A percentile compares a stretch with the other conserved stretches of the same genome.
Conservation (phyloP, 306 rosid species). For the Medicago arabica region DNA sequence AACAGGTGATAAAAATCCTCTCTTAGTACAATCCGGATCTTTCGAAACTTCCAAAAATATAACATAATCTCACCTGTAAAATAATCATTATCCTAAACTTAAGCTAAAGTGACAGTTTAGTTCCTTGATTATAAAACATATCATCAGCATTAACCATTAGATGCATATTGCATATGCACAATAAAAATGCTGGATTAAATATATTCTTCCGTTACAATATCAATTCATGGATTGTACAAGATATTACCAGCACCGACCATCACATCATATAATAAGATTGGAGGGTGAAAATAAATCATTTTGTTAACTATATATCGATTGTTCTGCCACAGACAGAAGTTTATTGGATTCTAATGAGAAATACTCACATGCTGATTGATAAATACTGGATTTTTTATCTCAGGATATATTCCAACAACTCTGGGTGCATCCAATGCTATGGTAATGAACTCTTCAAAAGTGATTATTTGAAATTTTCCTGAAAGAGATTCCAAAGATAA, state of each 20-base stretch:
- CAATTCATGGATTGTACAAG: slow-evolving; percentile 15
- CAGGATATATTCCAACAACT: slow-evolving; percentile 97
- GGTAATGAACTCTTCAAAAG: slow-evolving; percentile 88
- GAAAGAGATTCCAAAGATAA: slow-evolving; percentile 44
- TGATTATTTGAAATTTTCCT: slow-evolving; percentile 79
- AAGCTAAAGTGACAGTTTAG: slow-evolving; percentile 13
- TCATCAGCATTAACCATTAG: slow-evolving; percentile 3
- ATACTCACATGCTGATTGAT: slow-evolving; percentile 86
- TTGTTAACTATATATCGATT: neutral
- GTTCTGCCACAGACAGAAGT: slow-evolving; percentile 3
- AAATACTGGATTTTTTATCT: slow-evolving; percentile 82
- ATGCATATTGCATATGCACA: neutral
- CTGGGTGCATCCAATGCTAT: slow-evolving; percentile 85
- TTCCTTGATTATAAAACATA: slow-evolving; percentile 9
- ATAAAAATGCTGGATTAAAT: slow-evolving; percentile 16
- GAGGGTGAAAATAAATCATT: slow-evolving; percentile 19
- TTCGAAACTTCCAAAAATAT: slow-evolving; percentile 17
- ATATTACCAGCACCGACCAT: slow-evolving; percentile 2
- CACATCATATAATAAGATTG: slow-evolving; percentile 1
- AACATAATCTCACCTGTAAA: neutral
- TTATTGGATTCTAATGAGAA: slow-evolving; percentile 35
- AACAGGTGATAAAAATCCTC: slow-evolving; percentile 4
- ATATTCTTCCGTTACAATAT: slow-evolving; percentile 1
- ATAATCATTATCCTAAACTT: slow-evolving; percentile 21
- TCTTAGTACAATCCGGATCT: slow-evolving; percentile 6